Percentiles rank a stretch among this genome's conserved stretches.
phyloP scores from a whole-genome alignment of 192 early-diverging fungal species.

The Coemansia sp. region DNA sequence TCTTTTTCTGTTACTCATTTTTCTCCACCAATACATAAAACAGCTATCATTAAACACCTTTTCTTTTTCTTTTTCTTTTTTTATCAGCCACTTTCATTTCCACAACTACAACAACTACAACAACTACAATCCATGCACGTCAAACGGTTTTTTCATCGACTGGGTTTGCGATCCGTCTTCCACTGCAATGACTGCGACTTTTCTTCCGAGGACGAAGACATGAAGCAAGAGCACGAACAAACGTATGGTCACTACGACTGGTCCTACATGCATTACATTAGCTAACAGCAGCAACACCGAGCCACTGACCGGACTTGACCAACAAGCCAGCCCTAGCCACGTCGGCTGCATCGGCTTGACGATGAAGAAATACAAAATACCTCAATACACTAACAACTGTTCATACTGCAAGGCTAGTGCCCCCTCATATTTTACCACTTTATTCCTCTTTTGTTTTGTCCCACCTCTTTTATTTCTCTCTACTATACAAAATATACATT shows the following conservation, averaged over 20 bases:
- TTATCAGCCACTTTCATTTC: too few relatives aligned
- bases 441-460: too few relatives aligned
- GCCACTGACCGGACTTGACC: not conserved
- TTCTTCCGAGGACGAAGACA: conserved; percentile 18
- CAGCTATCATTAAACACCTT: too few relatives aligned
- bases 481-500: not conserved
- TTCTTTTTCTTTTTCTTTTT: too few relatives aligned
- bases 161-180: conserved; percentile 32
- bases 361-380: not conserved
- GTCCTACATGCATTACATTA: conserved; percentile 48
- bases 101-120: too few relatives aligned
- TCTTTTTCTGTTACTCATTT: too few relatives aligned
- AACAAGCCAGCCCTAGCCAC: not conserved
- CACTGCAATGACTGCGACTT: conserved; percentile 44
- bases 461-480: not conserved
- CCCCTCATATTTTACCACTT: too few relatives aligned
- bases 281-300: conserved; percentile 3
- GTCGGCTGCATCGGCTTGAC: not conserved
- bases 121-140: conserved; percentile 12
- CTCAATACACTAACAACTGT: not conserved
- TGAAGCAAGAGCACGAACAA: conserved; percentile 24
- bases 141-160: conserved; percentile 8
- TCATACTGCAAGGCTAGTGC: not conserved
- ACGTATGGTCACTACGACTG: conserved; percentile 35
- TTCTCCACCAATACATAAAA: too few relatives aligned